phyloP scores from a whole-genome alignment of 805 yeast genomes.

The Ascoidea rubescens region DNA sequence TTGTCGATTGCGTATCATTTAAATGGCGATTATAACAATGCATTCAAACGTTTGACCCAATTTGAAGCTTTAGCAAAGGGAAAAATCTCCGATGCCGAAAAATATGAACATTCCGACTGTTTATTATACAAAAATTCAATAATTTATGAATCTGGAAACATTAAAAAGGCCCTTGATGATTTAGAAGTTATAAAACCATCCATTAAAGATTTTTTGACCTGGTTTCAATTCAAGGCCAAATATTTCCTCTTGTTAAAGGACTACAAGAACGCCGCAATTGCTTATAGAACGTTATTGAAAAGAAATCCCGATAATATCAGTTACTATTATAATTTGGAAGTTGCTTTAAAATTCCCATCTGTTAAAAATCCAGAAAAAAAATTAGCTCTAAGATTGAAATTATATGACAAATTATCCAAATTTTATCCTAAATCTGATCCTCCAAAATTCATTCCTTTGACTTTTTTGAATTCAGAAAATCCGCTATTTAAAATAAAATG shows the following conservation, averaged over 20 bases:
- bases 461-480: conserved; percentile 43
- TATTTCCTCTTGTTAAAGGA: conserved; percentile 45
- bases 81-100: conserved; percentile 49
- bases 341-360: conserved; percentile 29
- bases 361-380: conserved; percentile 24
- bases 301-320: conserved; percentile 72
- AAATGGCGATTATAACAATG: conserved; percentile 49
- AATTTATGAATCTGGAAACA: conserved; percentile 49
- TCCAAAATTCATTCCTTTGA: conserved; percentile 64
- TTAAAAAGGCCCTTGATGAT: conserved; percentile 46
- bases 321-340: conserved; percentile 58
- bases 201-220: conserved; percentile 43
- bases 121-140: conserved; percentile 57
- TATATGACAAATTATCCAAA: conserved; percentile 50
- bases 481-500: conserved; percentile 34
- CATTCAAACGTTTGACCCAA: conserved; percentile 57
- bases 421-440: conserved; percentile 81
- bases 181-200: conserved; percentile 39
- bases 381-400: conserved; percentile 32
- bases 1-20: conserved; percentile 78
- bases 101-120: conserved; percentile 73
- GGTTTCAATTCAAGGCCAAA: conserved; percentile 53
- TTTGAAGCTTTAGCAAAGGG: conserved; percentile 67
- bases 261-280: conserved; percentile 47
- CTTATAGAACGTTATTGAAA: conserved; percentile 56